phyloP scores from a whole-genome alignment of 169 alveolate genomes.

The Miamiensis avidus region DNA sequence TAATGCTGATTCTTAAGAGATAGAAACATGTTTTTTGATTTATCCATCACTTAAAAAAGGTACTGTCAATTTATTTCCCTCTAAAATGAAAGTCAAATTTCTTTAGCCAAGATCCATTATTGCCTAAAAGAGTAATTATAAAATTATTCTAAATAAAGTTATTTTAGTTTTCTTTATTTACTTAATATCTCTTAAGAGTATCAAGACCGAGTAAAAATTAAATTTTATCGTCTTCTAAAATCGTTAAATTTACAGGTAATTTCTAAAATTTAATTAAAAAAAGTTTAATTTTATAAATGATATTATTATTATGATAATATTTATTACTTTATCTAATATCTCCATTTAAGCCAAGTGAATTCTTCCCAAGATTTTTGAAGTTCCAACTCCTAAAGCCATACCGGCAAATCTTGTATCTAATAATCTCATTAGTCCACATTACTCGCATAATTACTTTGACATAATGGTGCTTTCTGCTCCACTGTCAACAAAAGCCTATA shows the following conservation, averaged over 20 bases:
- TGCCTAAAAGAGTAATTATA: too few relatives aligned
- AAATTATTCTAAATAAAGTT: too few relatives aligned
- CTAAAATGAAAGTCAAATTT: conserved; percentile 74
- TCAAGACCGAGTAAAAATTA: conserved; percentile 96
- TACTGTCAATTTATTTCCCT: conserved; percentile 76
- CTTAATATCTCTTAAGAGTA: conserved; percentile 83
- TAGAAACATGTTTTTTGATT: conserved; percentile 52
- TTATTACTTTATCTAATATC: conserved; percentile 77
- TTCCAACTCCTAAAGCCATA: conserved; percentile 95
- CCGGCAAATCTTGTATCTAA: conserved; percentile 94
- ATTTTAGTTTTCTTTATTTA: background rate
- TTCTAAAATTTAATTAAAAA: too few relatives aligned
- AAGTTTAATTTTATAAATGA: too few relatives aligned
- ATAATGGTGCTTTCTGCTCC: conserved; percentile 97
- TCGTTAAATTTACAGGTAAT: conserved; percentile 89
- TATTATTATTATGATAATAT: too few relatives aligned
- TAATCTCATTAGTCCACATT: conserved; percentile 88
- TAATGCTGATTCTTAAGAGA: conserved; percentile 50
- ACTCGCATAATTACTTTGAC: conserved; percentile 90
- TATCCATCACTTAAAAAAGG: conserved; percentile 82
- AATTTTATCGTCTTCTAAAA: conserved; percentile 89
- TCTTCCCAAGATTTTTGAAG: conserved; percentile 91
- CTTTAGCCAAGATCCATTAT: conserved; percentile 89
- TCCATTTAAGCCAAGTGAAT: conserved; percentile 95
- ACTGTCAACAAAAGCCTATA: conserved; percentile 95